phyloP scores from a whole-genome alignment of 495 filamentous ascomycete species.

The Penicillium verhagenii region DNA sequence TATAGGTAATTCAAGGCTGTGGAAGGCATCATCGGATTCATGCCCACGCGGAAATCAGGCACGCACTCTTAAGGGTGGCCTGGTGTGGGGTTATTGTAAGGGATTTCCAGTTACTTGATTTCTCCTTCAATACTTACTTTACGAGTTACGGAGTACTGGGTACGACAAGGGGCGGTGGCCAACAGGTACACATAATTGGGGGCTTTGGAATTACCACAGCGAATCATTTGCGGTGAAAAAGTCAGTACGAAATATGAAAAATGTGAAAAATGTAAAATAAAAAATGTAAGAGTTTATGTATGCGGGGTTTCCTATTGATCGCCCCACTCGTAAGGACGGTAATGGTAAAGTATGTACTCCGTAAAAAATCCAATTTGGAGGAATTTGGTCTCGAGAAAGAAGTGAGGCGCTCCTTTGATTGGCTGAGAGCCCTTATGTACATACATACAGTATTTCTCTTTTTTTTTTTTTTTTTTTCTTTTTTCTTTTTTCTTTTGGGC shows the following conservation, averaged over 20 bases:
- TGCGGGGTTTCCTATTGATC: neutral
- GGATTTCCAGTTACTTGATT: too few relatives aligned
- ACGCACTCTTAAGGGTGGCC: too few relatives aligned
- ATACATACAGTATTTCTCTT: too few relatives aligned
- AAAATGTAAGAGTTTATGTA: neutral
- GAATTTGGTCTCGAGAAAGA: neutral
- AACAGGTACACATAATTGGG: neutral
- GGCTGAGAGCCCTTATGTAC: neutral
- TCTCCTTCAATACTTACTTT: neutral
- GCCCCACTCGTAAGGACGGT: neutral
- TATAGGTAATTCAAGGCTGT: too few relatives aligned
- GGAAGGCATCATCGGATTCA: too few relatives aligned
- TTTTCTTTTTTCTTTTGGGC: too few relatives aligned
- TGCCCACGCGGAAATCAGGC: too few relatives aligned
- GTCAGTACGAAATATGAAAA: neutral
- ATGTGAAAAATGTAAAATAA: too few relatives aligned
- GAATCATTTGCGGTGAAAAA: too few relatives aligned
- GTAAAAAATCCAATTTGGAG: neutral
- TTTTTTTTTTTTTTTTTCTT: too few relatives aligned
- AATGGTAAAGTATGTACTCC: too few relatives aligned
- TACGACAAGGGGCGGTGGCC: neutral
- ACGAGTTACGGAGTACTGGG: neutral
- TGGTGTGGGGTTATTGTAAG: too few relatives aligned
- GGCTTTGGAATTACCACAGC: neutral
- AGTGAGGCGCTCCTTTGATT: neutral